phyloP scores from a whole-genome alignment of 805 yeast species.

The Candida sakaeoensis region DNA sequence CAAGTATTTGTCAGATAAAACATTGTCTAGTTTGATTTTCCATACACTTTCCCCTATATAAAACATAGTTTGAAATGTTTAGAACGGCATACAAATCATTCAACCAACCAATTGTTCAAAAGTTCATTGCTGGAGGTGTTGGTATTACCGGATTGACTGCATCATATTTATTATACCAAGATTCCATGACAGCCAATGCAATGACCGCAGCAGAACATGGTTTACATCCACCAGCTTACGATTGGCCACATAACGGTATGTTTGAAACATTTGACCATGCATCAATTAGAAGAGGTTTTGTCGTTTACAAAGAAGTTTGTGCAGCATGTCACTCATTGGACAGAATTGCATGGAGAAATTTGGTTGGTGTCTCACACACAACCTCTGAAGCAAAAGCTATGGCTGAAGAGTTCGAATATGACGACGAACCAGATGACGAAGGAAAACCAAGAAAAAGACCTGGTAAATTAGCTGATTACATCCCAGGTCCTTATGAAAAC shows the following conservation, averaged over 20 bases:
- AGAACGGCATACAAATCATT: slow-evolving; percentile 10
- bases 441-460: slow-evolving; percentile 98
- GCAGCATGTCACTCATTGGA: slow-evolving; percentile 98
- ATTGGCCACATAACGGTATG: slow-evolving; percentile 94
- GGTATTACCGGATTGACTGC: slow-evolving; percentile 78
- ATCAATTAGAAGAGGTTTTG: slow-evolving; percentile 97
- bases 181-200: slow-evolving; percentile 84
- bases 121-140: slow-evolving; percentile 57
- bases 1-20: not conserved
- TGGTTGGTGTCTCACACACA: slow-evolving; percentile 95
- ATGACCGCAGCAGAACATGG: slow-evolving; percentile 99
- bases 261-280: slow-evolving; percentile 89
- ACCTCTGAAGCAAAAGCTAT: slow-evolving; percentile 84
- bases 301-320: slow-evolving; percentile 97
- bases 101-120: slow-evolving; percentile 33
- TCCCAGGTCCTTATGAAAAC: slow-evolving; percentile 94
- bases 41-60: not conserved
- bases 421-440: slow-evolving; percentile 93
- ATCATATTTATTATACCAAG: slow-evolving; percentile 77
- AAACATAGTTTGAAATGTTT: slow-evolving; percentile 4
- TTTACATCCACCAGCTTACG: slow-evolving; percentile 87
- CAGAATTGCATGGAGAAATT: slow-evolving; percentile 96
- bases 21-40: slow-evolving; percentile 1
- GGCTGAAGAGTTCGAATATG: slow-evolving; percentile 96
- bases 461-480: slow-evolving; percentile 93